Evolutionary conservation across 2,329 filamentous ascomycete genomes (phyloP).

Genomic region (Fusarium sp.): DNA sequence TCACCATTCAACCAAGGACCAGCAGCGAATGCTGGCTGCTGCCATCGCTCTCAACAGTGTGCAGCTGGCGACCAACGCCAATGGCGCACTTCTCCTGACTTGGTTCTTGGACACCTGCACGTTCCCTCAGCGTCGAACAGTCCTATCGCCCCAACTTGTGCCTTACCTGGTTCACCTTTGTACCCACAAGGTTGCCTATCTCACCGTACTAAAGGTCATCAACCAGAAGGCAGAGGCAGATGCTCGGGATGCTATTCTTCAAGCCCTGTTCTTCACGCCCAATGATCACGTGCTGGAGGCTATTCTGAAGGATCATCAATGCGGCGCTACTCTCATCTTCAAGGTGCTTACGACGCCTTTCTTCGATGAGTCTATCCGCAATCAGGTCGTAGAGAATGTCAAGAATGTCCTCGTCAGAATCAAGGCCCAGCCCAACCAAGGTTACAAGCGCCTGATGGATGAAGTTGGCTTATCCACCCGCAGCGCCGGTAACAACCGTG

Average conservation of each 20-base stretch:
- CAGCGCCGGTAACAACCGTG: conserved; percentile 58
- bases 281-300: conserved; percentile 89
- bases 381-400: conserved; percentile 90
- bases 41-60: conserved; percentile 97
- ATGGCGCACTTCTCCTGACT: conserved; percentile 91
- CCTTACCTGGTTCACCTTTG: conserved; percentile 94
- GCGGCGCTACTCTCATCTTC: conserved; percentile 95
- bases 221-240: conserved; percentile 97
- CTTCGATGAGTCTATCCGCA: conserved; percentile 90
- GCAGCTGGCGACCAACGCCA: conserved; percentile 94
- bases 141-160: conserved; percentile 90
- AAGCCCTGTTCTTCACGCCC: conserved; percentile 90
- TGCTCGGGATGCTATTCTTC: conserved; percentile 87
- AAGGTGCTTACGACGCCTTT: conserved; percentile 98
- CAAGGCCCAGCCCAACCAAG: conserved; percentile 93
- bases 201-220: conserved; percentile 97
- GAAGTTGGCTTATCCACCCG: conserved; percentile 90
- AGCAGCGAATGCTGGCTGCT: conserved; percentile 93
- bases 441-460: conserved; percentile 98
- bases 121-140: conserved; percentile 89
- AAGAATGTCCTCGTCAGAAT: conserved; percentile 88
- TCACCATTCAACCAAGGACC: conserved; percentile 93
- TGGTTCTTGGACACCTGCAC: conserved; percentile 99
- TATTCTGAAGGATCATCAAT: conserved; percentile 90
- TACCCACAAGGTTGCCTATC: conserved; percentile 97